Evolutionary conservation across 306 rosid species (phyloP).

Genomic region (Erythrophleum fordii): DNA sequence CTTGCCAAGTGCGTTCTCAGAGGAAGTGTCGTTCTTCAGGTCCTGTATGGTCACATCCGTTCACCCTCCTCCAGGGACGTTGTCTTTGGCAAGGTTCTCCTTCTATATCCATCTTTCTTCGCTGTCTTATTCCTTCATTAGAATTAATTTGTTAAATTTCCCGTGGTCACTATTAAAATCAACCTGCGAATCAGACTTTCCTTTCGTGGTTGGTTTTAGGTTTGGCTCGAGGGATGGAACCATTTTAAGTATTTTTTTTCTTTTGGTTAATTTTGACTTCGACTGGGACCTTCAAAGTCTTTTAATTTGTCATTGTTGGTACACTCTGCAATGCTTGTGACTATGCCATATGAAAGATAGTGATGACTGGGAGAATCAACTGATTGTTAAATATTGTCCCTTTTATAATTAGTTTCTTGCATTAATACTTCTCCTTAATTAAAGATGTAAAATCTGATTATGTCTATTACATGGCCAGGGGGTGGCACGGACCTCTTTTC

Average conservation of each 20-base stretch:
- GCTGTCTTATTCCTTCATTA: neutral
- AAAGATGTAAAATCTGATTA: neutral
- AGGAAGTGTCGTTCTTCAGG: conserved; percentile 82
- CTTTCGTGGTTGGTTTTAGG: conserved; percentile 2
- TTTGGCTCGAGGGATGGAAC: conserved; percentile 6
- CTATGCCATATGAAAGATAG: neutral
- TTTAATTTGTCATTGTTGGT: neutral
- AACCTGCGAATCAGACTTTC: neutral
- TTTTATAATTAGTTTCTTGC: neutral
- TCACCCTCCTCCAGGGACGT: conserved; percentile 73
- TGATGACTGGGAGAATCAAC: neutral
- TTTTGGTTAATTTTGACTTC: neutral
- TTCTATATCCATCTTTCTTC: neutral
- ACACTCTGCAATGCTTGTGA: conserved; percentile 4
- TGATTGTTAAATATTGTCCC: neutral
- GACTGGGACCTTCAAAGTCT: neutral
- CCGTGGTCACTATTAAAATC: neutral
- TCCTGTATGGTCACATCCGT: conserved; percentile 79
- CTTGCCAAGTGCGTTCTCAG: conserved; percentile 86
- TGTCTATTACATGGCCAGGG: neutral
- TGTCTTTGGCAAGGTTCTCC: conserved; percentile 77
- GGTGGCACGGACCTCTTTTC: neutral
- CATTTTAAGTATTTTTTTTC: neutral
- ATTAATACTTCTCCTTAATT: neutral
- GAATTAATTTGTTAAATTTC: neutral